Base-by-base conservation (phyloP, 352 stramenopile species). In the Globisporangium rhizosaccharum region DNA sequence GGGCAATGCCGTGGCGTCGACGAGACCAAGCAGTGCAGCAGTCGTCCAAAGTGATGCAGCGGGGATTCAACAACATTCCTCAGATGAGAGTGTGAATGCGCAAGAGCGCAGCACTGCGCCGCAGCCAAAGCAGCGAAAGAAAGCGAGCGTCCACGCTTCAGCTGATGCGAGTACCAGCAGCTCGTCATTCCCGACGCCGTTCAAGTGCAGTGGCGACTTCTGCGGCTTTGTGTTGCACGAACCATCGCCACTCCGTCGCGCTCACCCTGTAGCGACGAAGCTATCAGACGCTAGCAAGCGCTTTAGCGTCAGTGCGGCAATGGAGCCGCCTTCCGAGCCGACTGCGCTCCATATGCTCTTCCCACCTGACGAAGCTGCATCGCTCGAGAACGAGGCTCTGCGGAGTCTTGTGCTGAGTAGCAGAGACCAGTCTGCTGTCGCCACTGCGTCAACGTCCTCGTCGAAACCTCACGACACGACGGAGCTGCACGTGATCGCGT, bases 171-270 rank as follows among this genome's bases (percentile, higher is more conserved):
- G 20, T 12, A 12, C 6, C 9, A 50, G 28, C 42, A 50, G 23
- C 18, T 57, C 46, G 1, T 75, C 63, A 11, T 89, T 86, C 65
- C 75, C 75, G 20, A 88, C 76, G 36, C 81, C 77, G 3, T 93
- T 90, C 71, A 86, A 88, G 59, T 91, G 84, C 70, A 83, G 70
- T 30, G 81, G 83, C 17, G 81, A 91, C 55, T 91, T 91, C 53
- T 91, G 81, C 62, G 67, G 70, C 50, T 83, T 88, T 42, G 59
- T 70, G 15, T 20, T 88, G 33, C 64, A 76, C 44, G 61, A 79
- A 49, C 68, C 62, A 51, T 25, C 63, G 47, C 56, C 51, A 44
- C 25, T 57, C 51, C 20, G 33, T 46, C 4, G 5, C 51, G 10
- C n/a, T 15, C 10, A 17, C 18, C 51, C 45, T 36, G 6, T 0